phyloP scores from a whole-genome alignment of 2,329 filamentous ascomycete species.

The Colletotrichum sojae region DNA sequence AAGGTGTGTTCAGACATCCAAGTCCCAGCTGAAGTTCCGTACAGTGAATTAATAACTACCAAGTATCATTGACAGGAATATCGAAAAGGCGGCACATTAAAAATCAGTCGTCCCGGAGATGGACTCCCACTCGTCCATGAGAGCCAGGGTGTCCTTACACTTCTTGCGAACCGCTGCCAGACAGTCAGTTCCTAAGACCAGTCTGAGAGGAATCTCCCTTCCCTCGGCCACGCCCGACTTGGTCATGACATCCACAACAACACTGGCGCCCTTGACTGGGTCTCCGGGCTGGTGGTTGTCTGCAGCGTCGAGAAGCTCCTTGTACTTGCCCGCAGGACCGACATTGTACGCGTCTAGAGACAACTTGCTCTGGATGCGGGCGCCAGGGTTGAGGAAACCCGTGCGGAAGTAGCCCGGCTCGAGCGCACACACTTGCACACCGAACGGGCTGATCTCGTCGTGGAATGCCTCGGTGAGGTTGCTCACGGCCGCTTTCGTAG shows the following conservation, averaged over 20 bases:
- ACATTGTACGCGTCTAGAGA: conserved; percentile 51
- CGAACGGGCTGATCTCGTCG: conserved; percentile 61
- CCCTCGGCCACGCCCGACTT: conserved; percentile 62
- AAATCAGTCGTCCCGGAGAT: conserved; percentile 55
- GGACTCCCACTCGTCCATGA: conserved; percentile 66
- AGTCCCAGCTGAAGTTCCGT: no score
- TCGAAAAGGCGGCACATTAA: background rate
- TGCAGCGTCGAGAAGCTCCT: conserved; percentile 49
- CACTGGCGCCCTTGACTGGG: conserved; percentile 64
- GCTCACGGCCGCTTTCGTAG: conserved; percentile 63
- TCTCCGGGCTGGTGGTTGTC: conserved; percentile 69
- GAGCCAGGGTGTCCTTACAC: conserved; percentile 56
- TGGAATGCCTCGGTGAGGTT: conserved; percentile 60
- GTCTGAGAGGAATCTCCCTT: conserved; percentile 64
- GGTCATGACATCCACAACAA: conserved; percentile 70
- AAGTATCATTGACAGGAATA: background rate
- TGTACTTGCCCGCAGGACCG: conserved; percentile 46
- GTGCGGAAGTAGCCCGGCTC: conserved; percentile 70
- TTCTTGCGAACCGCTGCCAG: conserved; percentile 58
- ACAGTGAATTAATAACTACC: background rate
- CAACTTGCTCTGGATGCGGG: conserved; percentile 46
- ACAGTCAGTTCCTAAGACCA: conserved; percentile 69
- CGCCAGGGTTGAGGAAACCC: conserved; percentile 58
- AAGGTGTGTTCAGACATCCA: no score
- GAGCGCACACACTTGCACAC: conserved; percentile 57